Base-by-base conservation (phyloP, 805 yeast species). In the Zygosaccharomyces rouxii region DNA sequence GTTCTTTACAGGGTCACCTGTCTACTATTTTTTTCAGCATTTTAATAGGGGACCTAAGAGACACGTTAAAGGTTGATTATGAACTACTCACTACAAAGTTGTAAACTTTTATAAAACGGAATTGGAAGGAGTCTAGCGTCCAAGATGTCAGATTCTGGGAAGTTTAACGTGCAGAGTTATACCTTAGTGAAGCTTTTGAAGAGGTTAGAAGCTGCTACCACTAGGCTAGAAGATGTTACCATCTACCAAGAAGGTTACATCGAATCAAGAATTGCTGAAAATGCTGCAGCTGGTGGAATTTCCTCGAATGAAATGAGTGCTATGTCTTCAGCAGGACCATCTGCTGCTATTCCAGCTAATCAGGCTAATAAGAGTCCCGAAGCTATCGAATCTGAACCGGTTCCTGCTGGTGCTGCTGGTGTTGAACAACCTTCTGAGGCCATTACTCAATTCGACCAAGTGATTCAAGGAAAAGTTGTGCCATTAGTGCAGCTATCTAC, bases 171-270 rank as follows among this genome's bases (percentile, higher is more conserved):
- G 48, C 94, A 84, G 61, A 95, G 95, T n/a, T 87, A 84, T 73
- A 89, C 88, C 63, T 74, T 89, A 54, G 86, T 86, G 38, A 89
- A 96, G 40, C 76, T 89, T 47, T 71, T 84, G 69, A 84, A 84
- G 67, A 77, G 95, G 56, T 78, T 89, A 58, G 97, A 89, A 67
- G 92, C 95, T 13, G 97, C 97, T 30, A 88, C 97, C 7, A 84
- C 96, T 5, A 81, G 97, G 42, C 79, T 89, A 57, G 97, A 89
- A 62, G 97, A 89, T 66, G 81, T 89, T 40, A 87, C 95, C 26
- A 76, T 85, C 46, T 83, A 77, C 65, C 95, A 88, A 63, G 87
- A 83, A 57, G 80, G 79, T 33, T 73, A 78, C 42, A 60, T 72
- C 45, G 71, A 69, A 48, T 44, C 67, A 4, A 67, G 66, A 39